Evolutionary conservation across 805 yeast genomes (phyloP).

Genomic region (Ogataea trehalophila): DNA sequence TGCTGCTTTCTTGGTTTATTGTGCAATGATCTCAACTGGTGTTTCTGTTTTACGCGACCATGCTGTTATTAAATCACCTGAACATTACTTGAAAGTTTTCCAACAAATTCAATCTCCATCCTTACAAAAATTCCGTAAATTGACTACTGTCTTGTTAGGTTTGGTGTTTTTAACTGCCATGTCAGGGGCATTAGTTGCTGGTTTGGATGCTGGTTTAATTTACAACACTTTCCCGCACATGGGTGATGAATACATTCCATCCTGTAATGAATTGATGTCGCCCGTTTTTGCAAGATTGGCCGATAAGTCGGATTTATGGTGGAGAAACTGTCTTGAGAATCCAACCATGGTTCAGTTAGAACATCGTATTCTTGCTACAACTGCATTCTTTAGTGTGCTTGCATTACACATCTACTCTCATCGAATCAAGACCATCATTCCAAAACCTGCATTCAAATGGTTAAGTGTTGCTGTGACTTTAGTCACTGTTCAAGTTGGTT

Average conservation of each 20-base stretch:
- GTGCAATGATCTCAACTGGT: slow-evolving; percentile 90
- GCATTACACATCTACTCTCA: slow-evolving; percentile 68
- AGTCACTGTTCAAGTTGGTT: slow-evolving; percentile 73
- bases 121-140: slow-evolving; percentile 50
- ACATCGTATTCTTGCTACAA: slow-evolving; percentile 79
- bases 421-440: slow-evolving; percentile 52
- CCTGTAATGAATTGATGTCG: slow-evolving; percentile 71
- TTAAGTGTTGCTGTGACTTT: slow-evolving; percentile 75
- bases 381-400: slow-evolving; percentile 69
- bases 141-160: slow-evolving; percentile 53
- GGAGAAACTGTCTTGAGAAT: slow-evolving; percentile 93
- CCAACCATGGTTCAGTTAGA: slow-evolving; percentile 93
- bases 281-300: slow-evolving; percentile 61
- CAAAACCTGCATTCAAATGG: slow-evolving; percentile 48
- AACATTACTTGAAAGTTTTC: slow-evolving; percentile 47
- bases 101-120: slow-evolving; percentile 58
- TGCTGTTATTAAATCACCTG: slow-evolving; percentile 63
- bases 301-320: slow-evolving; percentile 70
- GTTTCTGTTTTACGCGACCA: slow-evolving; percentile 74
- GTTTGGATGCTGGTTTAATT: slow-evolving; percentile 94
- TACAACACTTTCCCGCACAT: slow-evolving; percentile 95
- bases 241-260: slow-evolving; percentile 83
- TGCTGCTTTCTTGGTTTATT: slow-evolving; percentile 82
- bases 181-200: slow-evolving; percentile 98
- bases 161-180: slow-evolving; percentile 85